Evolutionary conservation across 2,329 filamentous ascomycete species (phyloP).

Genomic region (Hymenoscyphus infarciens): DNA sequence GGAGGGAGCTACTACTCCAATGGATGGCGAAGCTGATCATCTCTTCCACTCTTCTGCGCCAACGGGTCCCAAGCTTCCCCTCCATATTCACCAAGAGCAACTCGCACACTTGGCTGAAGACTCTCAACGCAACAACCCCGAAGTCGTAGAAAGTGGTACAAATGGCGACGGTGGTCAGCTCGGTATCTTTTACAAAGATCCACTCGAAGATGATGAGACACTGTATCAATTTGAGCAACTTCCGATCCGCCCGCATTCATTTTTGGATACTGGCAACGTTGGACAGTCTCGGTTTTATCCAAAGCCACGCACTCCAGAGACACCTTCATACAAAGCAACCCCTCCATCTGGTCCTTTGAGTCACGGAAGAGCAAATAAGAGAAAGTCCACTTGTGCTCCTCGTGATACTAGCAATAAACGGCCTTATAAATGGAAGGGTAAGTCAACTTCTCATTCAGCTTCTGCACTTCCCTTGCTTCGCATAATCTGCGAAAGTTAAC

Average conservation of each 20-base stretch:
- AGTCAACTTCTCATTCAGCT: neutral
- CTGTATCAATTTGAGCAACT: neutral
- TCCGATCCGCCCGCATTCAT: neutral
- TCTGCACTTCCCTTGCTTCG: neutral
- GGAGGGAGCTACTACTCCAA: neutral
- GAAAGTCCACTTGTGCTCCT: constrained; percentile 1
- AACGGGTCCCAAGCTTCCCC: neutral
- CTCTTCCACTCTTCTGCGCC: neutral
- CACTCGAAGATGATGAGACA: neutral
- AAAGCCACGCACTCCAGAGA: neutral
- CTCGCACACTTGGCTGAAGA: neutral
- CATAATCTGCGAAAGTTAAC: neutral
- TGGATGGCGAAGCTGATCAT: neutral
- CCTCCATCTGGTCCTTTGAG: neutral
- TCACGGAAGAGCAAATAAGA: neutral
- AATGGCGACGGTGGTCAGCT: neutral
- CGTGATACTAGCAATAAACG: neutral
- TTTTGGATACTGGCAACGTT: neutral
- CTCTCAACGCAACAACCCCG: neutral
- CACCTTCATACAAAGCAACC: neutral
- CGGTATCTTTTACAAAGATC: neutral
- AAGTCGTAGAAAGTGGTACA: neutral
- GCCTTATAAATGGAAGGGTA: neutral
- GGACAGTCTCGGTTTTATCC: neutral
- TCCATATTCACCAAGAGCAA: neutral